These are phyloP conservation scores for Botrytis fabae DNA, from an alignment of 2,329 filamentous ascomycete species.

Conservation along the genomic window DNA sequence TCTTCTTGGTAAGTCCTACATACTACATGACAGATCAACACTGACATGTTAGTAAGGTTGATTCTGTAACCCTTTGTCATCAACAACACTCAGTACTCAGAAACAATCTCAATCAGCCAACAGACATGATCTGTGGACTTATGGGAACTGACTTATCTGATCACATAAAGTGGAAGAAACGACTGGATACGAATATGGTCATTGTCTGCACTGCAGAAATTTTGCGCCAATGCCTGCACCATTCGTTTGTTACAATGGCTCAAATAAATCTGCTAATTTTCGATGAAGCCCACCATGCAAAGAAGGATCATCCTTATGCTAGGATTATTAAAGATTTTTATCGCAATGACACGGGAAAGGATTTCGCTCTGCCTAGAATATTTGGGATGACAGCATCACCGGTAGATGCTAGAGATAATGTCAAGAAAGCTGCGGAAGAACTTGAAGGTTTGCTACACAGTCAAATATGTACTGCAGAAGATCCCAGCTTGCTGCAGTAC, in stretches of 20 bases:
- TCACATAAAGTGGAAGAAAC: slow-evolving; percentile 58
- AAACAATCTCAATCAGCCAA: slow-evolving; percentile 74
- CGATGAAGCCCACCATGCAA: slow-evolving; percentile 94
- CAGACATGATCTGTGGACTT: slow-evolving; percentile 73
- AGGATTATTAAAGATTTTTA: slow-evolving; percentile 90
- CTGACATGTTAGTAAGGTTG: slow-evolving; percentile 45
- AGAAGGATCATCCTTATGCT: slow-evolving; percentile 90
- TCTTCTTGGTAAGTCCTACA: slow-evolving; percentile 67
- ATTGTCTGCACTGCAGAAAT: slow-evolving; percentile 93
- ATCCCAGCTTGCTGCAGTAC: slow-evolving; percentile 59
- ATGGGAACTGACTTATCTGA: slow-evolving; percentile 63
- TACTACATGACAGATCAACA: neutral
- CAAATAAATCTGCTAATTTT: slow-evolving; percentile 90
- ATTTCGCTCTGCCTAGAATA: slow-evolving; percentile 65
- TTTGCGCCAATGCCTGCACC: slow-evolving; percentile 73
- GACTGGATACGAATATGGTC: slow-evolving; percentile 69
- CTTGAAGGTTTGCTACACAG: slow-evolving; percentile 78
- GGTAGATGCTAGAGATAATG: slow-evolving; percentile 77
- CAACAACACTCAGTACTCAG: slow-evolving; percentile 84
- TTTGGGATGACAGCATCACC: slow-evolving; percentile 98
- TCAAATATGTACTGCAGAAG: slow-evolving; percentile 75
- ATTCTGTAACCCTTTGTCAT: slow-evolving; percentile 85
- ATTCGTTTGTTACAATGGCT: slow-evolving; percentile 76
- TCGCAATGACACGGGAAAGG: slow-evolving; percentile 44
- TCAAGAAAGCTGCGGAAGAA: slow-evolving; percentile 67